Evolutionary conservation across 805 yeast species (phyloP), one percentile per base, ranked within the genome.

Genomic region (Yarrowia porcina): DNA sequence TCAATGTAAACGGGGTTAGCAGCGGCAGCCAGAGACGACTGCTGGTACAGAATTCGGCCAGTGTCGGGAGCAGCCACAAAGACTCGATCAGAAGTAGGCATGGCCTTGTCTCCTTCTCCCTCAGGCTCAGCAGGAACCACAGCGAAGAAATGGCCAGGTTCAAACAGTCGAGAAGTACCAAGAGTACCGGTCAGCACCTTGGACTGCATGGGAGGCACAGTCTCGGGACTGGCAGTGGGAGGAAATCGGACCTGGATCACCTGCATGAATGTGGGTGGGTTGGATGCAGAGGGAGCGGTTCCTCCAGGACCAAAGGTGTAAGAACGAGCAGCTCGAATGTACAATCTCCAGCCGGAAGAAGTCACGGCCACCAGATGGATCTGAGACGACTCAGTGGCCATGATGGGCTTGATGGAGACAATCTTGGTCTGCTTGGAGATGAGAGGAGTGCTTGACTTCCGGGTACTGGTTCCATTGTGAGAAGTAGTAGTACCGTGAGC

Each of bases 81-180:
- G 21, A 90, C 74, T 62, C 81, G 80, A 65, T 82, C 74, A 5
- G 71, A 70, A 4, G 65, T 59, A 10, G 59, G 44, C 27, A 36
- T 23, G 67, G 65, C 25, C 69, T 65, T 20, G 28, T 61, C 42
- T 35, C 54, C 41, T 38, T 66, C 66, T 3, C 79, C 65, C 23
- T 66, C 69, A 21, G 44, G 12, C 28, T 45, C 61, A 5, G 42
- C 57, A 1, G 69, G 76, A 59, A 82, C 81, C 12, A 87, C 88
- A 39, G 89, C 87, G 65, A 92, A 79, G 69, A 85, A 92, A 3
- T 90, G 85, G n/a, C 96, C 96, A 0, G 97, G 97, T 20, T 96
- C 84, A 30, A 90, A 78, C 12, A 92, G 77, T 32, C 82, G 80
- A 25, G 88, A 80, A 11, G 84, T 77, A 41, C 81, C 77, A 27